Conservation (phyloP, 176 grass and related monocot genomes). For the Avena sativa region DNA sequence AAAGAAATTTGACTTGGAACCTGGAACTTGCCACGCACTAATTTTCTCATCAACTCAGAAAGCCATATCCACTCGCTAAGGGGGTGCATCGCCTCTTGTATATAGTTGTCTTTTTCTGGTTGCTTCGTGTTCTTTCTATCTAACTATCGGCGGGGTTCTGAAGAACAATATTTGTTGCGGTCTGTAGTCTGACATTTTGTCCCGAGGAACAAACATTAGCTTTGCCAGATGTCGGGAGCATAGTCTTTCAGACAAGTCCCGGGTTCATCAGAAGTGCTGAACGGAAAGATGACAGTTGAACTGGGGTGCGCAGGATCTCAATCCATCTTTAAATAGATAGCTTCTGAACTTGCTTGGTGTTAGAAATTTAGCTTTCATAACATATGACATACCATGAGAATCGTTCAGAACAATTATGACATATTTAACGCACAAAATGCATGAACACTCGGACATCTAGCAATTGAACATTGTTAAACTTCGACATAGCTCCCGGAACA, state of each 20-base stretch:
- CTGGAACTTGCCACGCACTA: constrained; percentile 40
- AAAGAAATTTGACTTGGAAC: background rate
- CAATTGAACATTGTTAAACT: too few relatives aligned
- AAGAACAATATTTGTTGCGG: constrained; percentile 13
- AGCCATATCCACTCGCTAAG: constrained; percentile 40
- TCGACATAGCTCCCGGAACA: too few relatives aligned
- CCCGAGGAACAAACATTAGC: background rate
- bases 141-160: constrained; percentile 3
- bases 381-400: too few relatives aligned
- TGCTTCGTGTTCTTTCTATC: constrained; percentile 6
- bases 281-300: too few relatives aligned
- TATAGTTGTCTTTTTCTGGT: background rate
- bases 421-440: too few relatives aligned
- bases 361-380: too few relatives aligned
- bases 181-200: background rate
- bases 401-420: too few relatives aligned
- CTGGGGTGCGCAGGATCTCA: too few relatives aligned
- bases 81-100: background rate
- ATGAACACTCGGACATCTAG: too few relatives aligned
- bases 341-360: constrained; percentile 11
- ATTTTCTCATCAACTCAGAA: constrained; percentile 36
- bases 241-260: constrained; percentile 18
- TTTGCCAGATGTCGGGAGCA: constrained; percentile 34
- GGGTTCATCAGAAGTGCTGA: too few relatives aligned
- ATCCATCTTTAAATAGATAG: too few relatives aligned